Base-by-base conservation (phyloP, 305 asterid genomes). In the Striga hermonthica region DNA sequence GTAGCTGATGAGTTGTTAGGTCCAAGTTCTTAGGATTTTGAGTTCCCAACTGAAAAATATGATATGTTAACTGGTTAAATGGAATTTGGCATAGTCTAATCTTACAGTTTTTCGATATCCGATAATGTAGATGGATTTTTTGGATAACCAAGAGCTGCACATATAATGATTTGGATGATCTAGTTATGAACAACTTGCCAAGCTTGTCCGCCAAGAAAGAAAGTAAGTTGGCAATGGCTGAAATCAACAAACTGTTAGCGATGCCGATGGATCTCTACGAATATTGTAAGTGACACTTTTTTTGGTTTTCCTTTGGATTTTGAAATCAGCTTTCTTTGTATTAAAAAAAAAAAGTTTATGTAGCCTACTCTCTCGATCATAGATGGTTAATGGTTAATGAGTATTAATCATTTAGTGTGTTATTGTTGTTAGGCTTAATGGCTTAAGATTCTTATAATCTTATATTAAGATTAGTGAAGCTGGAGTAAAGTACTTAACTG, bases 241-340 rank as follows among this genome's bases (percentile, higher is more conserved):
- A 92, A 76, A 92, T 92, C 78, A 92, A 85, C 77, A 92, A 85
- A 74, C 53, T 86, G 86, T 89, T 92, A 64, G 79, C 93, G 16
- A 89, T 86, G 91, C 95, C 96, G 11, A 74, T 92, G 84, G 95
- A 89, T 74, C 83, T 89, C 78, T 91, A 74, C 83, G 81, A 71
- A 65, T 56, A 64, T 67, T 71, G 84, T 65, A 68, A 79, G 83
- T 79, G 41, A 54, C 66, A 37, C 56, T 4, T 54, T 47, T n/a
- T 16, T n/a, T 3, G 13, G 53, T 47, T 22, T 22, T 22, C 31
- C 31, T 22, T 22, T 22, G 2, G 31, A 22, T 22, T 2, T 22
- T 22, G 47, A 7, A 34, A 15, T 35, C 65, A 44, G 16, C 55
- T 15, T 70, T 36, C 39, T 7, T 7, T 28, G 39, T 50, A 34